Conservation (phyloP, 208 protist species). For the Herpetomonas samuelpessoai region DNA sequence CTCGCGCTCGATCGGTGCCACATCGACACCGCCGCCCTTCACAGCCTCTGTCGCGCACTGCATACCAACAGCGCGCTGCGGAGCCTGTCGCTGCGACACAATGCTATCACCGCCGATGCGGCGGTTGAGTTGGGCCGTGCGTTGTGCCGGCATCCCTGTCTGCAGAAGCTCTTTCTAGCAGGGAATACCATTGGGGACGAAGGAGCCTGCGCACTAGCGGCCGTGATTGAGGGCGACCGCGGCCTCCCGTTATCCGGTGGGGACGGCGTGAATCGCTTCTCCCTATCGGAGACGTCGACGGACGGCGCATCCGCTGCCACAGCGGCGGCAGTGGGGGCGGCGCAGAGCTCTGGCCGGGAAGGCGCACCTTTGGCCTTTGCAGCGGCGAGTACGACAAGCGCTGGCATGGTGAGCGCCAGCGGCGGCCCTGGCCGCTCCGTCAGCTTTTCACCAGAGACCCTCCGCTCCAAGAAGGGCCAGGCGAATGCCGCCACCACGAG, state of each 20-base stretch:
- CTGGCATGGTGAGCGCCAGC: background rate
- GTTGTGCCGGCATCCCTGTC: constrained; percentile 47
- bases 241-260: constrained; percentile 8
- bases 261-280: too few relatives aligned
- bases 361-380: constrained; percentile 8
- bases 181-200: constrained; percentile 76
- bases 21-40: constrained; percentile 50
- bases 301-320: too few relatives aligned
- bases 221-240: constrained; percentile 39
- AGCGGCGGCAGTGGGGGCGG: too few relatives aligned
- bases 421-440: background rate
- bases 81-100: constrained; percentile 54
- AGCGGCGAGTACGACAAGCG: too few relatives aligned
- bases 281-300: too few relatives aligned
- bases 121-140: constrained; percentile 58
- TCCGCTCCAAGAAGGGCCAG: background rate
- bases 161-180: constrained; percentile 58
- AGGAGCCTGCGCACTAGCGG: constrained; percentile 72
- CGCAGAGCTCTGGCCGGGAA: too few relatives aligned
- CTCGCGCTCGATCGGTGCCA: constrained; percentile 59
- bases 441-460: background rate
- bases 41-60: constrained; percentile 63
- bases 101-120: constrained; percentile 48
- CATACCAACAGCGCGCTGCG: constrained; percentile 47
- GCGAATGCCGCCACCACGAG: too few relatives aligned